Evolutionary conservation across 257 asterid genomes (phyloP), one percentile per base, ranked within the genome.

Genomic region (Solanum chiquidenum): DNA sequence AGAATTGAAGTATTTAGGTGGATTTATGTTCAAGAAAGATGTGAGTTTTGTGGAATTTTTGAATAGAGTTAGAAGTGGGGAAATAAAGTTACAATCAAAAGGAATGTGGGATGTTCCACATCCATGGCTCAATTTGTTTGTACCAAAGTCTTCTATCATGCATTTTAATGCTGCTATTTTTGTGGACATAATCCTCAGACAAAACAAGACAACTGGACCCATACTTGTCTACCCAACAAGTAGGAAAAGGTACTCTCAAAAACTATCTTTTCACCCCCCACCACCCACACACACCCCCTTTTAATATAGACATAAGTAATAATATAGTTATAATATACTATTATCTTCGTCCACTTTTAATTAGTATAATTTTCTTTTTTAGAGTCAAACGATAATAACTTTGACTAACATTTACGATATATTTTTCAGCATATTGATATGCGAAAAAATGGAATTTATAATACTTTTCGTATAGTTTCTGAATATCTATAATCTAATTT

Each of bases 121-220:
- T 90, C 98, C 98, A 60, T 96, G 98, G 99, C 93, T 96, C 3
- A 95, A 94, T 87, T 93, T 96, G 62, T 92, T 93, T 88, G 93
- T 96, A 68, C 97, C 98, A 29, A 95, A 92, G 86, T 96, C 98
- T 3, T 25, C 86, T 66, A 91, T 95, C 8, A 42, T 82, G 89
- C 93, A 93, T 42, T 94, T 95, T 71, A 92, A 94, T 88, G 90
- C 82, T 9, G 95, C 90, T 66, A 96, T 94, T 87, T 89, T 94
- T 9, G 89, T 88, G 83, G 93, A 94, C 93, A 95, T 94, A 20
- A 88, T 95, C 34, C 91, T 93, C 20, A 90, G 55, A 80, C 93
- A 90, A 77, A 92, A 92, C 82, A 90, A 89, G 55, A 87, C 93
- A 77, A 62, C 75, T 2, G 95, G 98, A 72, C 98, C 94, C 91